phyloP scores from a whole-genome alignment of 768 basidiomycete species.

The Tubosaeta sp. region DNA sequence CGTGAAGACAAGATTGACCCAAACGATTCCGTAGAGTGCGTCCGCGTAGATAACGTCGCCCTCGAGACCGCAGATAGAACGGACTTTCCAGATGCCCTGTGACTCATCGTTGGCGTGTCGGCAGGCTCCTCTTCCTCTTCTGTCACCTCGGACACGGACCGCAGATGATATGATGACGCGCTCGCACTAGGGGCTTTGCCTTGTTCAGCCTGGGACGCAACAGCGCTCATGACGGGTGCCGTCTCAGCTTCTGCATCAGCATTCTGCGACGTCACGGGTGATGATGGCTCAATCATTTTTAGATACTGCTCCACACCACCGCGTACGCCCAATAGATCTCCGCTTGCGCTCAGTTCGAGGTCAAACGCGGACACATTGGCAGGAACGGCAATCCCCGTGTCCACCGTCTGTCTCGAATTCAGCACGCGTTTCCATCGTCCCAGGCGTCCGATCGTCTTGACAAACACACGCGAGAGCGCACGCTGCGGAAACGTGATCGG shows the following conservation, averaged over 20 bases:
- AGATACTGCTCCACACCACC: conserved; percentile 67
- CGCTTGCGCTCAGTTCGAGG: conserved; percentile 54
- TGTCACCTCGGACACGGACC: conserved; percentile 29
- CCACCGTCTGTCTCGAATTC: conserved; percentile 40
- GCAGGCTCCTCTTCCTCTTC: conserved; percentile 27
- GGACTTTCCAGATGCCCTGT: conserved; percentile 19
- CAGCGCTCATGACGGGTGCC: neutral
- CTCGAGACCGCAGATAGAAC: conserved; percentile 18
- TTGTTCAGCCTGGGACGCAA: conserved; percentile 1
- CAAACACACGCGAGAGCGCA: conserved; percentile 68
- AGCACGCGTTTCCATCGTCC: conserved; percentile 81
- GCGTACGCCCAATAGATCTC: conserved; percentile 56
- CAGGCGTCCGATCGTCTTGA: conserved; percentile 77
- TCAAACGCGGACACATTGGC: conserved; percentile 69
- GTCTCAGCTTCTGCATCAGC: conserved; percentile 4
- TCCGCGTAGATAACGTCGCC: conserved; percentile 21
- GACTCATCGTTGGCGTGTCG: conserved; percentile 15
- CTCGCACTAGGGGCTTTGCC: conserved; percentile 4
- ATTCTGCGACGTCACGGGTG: conserved; percentile 14
- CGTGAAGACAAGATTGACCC: conserved; percentile 30
- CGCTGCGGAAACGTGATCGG: conserved; percentile 49
- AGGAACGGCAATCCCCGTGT: conserved; percentile 33
- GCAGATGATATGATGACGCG: conserved; percentile 18
- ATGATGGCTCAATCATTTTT: conserved; percentile 45
- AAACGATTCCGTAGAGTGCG: conserved; percentile 32